Conservation (phyloP, 2,329 filamentous ascomycete species). For the Cytospora chrysosperma region DNA sequence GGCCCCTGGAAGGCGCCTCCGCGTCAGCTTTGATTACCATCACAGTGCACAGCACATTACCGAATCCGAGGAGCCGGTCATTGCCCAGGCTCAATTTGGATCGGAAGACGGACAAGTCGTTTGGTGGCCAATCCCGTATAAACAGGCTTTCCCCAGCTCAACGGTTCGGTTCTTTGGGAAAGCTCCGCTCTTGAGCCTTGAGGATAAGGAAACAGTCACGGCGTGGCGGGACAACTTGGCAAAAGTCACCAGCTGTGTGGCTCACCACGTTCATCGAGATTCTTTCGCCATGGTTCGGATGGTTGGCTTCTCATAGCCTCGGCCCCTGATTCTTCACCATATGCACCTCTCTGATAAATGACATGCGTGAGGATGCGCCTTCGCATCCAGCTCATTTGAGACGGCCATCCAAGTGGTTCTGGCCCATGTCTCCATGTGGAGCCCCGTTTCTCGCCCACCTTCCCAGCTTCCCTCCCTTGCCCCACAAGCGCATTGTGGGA, state of each 20-base stretch:
- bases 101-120: constrained; percentile 10
- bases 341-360: constrained; percentile 23
- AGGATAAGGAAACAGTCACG: constrained; percentile 13
- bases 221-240: constrained; percentile 4
- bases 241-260: constrained; percentile 11
- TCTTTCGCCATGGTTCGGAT: constrained; percentile 18
- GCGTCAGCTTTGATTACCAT: constrained; percentile 6
- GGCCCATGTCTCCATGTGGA: constrained; percentile 23
- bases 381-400: constrained; percentile 24
- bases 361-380: constrained; percentile 25
- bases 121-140: constrained; percentile 19
- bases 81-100: constrained; percentile 15
- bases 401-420: constrained; percentile 21
- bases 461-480: constrained; percentile 4
- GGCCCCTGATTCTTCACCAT: constrained; percentile 21
- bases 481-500: constrained; percentile 21
- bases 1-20: neutral
- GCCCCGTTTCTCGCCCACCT: constrained; percentile 21
- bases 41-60: constrained; percentile 11
- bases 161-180: constrained; percentile 9
- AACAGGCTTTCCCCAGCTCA: constrained; percentile 18
- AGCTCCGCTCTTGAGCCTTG: constrained; percentile 14
- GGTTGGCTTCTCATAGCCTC: constrained; percentile 25
- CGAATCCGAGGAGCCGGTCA: constrained; percentile 18
- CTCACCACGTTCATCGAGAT: constrained; percentile 8